A percentile compares a stretch with the other conserved stretches of the same genome.
Conservation (phyloP, 768 basidiomycete species). For the Boletales sp. region DNA sequence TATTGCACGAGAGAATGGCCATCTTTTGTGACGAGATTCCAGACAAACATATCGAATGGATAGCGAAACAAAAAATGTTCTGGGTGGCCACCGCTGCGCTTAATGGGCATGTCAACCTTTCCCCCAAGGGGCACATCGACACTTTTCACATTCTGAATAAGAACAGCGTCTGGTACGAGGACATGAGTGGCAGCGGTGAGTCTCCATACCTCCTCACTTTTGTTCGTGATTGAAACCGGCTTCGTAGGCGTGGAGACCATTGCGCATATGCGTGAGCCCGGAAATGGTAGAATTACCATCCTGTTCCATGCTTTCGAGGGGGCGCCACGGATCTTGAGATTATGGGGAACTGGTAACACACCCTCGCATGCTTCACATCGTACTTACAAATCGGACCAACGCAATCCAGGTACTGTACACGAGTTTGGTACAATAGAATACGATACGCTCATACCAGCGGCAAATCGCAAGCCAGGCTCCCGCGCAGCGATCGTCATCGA, state of each 20-base stretch:
- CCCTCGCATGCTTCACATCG: not conserved
- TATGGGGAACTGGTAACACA: constrained; percentile 52
- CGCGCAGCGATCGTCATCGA: constrained; percentile 59
- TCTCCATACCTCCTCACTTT: constrained; percentile 1
- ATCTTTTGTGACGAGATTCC: constrained; percentile 57
- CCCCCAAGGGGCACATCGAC: constrained; percentile 59
- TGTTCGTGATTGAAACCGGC: not conserved
- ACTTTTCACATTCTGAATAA: constrained; percentile 57
- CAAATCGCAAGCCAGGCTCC: constrained; percentile 50
- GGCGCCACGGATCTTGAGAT: constrained; percentile 52
- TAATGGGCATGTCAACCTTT: constrained; percentile 63
- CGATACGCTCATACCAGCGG: constrained; percentile 44
- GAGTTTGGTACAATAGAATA: constrained; percentile 66
- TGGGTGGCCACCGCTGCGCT: constrained; percentile 71
- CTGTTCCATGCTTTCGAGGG: constrained; percentile 62
- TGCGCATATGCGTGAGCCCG: constrained; percentile 52
- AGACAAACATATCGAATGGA: constrained; percentile 50
- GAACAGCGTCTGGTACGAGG: constrained; percentile 68
- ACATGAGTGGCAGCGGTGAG: constrained; percentile 65
- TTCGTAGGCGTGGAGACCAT: constrained; percentile 52
- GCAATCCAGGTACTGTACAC: constrained; percentile 46
- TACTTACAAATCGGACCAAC: not conserved
- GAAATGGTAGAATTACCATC: constrained; percentile 57
- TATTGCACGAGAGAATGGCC: constrained; percentile 40
- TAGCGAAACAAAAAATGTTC: constrained; percentile 60